Base-by-base conservation (phyloP, 192 early-diverging fungal species). In the Geosiphon pyriformis region DNA sequence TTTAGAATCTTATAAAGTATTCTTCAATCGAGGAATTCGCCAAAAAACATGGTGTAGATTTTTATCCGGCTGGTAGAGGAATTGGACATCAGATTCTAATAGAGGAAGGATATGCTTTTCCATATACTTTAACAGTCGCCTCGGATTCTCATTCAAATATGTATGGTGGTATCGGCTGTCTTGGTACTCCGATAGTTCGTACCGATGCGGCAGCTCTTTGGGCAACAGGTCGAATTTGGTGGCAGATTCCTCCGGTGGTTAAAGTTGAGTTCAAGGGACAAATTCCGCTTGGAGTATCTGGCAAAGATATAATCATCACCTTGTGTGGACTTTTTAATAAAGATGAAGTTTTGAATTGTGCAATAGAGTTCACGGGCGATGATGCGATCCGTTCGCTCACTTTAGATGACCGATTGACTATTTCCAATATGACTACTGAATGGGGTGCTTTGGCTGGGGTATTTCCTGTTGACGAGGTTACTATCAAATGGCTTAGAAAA, bases 141-240 rank as follows among this genome's bases (percentile, higher is more conserved):
- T 95, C 93, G 1, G 96, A 99, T 75, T 99, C 96, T 6, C 96
- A 99, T 72, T 97, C 96, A 3, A 99, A 99, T 79, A 99, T 97
- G 93, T 99, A 99, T 76, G 96, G 96, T 42, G 96, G 95, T 68
- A 88, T 99, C 65, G 94, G 94, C 32, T 85, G 86, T 53, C 78
- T 99, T 56, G 96, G 96, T 37, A 97, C 96, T 26, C 96, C 96
- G 20, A 90, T 99, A 55, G 96, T 99, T 35, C 85, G 96, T 29
- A 99, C 96, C 6, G 96, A 99, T 70, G 96, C 96, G 0, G 96
- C 96, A 0, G 91, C 96, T 1, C 92, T 99, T 61, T 99, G 96
- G 96, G 94, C 96, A 3, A 97, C 96, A 0, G 89, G 95, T 3
- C 85, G 88, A 65, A 99, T 95, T 1, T 99, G 96, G 96, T 99